These are phyloP conservation scores for Arthromyces matolae DNA, from an alignment of 768 basidiomycete species.

Conservation along the genomic window DNA sequence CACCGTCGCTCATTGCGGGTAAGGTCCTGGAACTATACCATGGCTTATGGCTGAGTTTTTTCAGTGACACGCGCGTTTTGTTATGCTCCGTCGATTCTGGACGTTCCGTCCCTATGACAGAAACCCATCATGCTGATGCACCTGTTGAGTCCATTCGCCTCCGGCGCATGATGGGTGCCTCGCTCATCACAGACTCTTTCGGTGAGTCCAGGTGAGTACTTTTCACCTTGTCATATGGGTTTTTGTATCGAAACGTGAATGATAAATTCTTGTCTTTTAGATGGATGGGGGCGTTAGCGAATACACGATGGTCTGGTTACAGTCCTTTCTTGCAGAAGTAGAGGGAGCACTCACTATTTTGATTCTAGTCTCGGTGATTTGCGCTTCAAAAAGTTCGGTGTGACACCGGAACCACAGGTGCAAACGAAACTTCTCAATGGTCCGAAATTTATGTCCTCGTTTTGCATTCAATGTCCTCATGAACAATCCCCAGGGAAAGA, in stretches of 20 bases:
- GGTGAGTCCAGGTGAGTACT: slow-evolving; percentile 75
- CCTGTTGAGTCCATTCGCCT: slow-evolving; percentile 81
- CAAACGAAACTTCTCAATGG: slow-evolving; percentile 72
- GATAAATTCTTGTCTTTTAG: too few species aligned
- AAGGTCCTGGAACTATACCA: slow-evolving; percentile 16
- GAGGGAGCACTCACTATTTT: not conserved
- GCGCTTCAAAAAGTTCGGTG: slow-evolving; percentile 83
- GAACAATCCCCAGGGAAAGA: slow-evolving; percentile 51
- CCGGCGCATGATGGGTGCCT: slow-evolving; percentile 85
- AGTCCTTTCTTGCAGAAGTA: not conserved
- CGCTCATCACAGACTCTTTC: slow-evolving; percentile 89
- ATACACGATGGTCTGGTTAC: slow-evolving; percentile 76
- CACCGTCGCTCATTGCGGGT: slow-evolving; percentile 94
- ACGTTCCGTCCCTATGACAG: slow-evolving; percentile 80
- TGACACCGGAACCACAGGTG: slow-evolving; percentile 92
- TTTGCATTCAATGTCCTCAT: not conserved
- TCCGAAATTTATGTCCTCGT: slow-evolving; percentile 24
- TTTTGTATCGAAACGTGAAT: too few species aligned
- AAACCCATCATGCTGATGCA: slow-evolving; percentile 93
- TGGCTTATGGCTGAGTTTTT: not conserved
- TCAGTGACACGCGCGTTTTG: slow-evolving; percentile 85
- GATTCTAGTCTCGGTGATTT: slow-evolving; percentile 75
- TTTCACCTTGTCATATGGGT: too few species aligned
- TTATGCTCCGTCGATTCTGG: slow-evolving; percentile 75
- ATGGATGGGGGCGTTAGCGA: slow-evolving; percentile 94